These are phyloP conservation scores for Adansonia digitata DNA, from an alignment of 345 rosid species.

Conservation along the genomic window DNA sequence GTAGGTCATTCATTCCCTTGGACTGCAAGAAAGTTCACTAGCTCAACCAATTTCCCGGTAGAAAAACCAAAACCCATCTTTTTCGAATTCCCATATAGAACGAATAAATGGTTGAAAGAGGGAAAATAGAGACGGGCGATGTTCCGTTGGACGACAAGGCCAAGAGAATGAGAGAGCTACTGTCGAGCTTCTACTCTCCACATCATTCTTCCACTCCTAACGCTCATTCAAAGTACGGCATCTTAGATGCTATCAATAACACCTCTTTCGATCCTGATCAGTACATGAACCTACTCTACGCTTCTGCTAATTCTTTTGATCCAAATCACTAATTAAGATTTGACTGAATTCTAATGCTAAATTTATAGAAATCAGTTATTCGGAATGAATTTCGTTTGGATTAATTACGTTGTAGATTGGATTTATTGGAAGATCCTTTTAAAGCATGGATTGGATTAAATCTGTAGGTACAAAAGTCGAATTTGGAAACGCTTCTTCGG, in stretches of 20 bases:
- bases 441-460: conserved; percentile 1
- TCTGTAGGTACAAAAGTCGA: conserved; percentile 69
- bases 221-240: conserved; percentile 34
- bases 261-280: conserved; percentile 79
- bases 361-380: neutral
- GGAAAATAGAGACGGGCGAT: conserved; percentile 56
- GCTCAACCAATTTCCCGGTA: neutral
- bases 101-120: neutral
- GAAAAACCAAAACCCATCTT: neutral
- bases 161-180: conserved; percentile 97
- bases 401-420: neutral
- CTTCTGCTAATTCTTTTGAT: conserved; percentile 1
- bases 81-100: neutral
- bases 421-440: neutral
- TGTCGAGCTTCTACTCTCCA: conserved; percentile 93
- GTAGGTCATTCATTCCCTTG: neutral
- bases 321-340: neutral
- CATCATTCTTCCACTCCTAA: conserved; percentile 61
- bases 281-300: conserved; percentile 86
- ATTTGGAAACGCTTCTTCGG: conserved; percentile 80
- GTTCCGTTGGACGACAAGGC: conserved; percentile 93
- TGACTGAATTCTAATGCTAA: neutral
- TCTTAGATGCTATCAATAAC: conserved; percentile 79
- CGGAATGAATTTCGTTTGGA: neutral
- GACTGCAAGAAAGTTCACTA: neutral